Conservation (phyloP, 73 alveolate genomes). For the Symbiodinium pilosum region DNA sequence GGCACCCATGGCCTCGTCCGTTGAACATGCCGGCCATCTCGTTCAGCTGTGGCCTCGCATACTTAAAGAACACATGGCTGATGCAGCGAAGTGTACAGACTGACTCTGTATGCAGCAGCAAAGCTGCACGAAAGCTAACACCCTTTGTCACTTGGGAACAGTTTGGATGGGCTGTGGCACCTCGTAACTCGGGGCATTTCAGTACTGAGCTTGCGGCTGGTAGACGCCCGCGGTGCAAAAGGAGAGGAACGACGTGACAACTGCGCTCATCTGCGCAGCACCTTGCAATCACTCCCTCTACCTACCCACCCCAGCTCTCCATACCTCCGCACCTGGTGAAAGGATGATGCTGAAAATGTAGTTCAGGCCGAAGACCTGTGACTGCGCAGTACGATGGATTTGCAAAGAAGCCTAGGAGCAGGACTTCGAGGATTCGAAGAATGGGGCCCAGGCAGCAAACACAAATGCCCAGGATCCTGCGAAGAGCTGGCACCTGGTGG, state of each 20-base stretch:
- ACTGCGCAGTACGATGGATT: background rate
- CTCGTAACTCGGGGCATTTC: too few relatives aligned
- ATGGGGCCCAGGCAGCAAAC: slow-evolving; percentile 34
- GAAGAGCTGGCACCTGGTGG: slow-evolving; percentile 33
- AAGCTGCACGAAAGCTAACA: too few relatives aligned
- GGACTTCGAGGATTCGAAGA: too few relatives aligned
- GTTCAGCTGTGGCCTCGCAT: slow-evolving; percentile 58
- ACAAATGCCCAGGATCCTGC: slow-evolving; percentile 93
- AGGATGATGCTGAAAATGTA: slow-evolving; percentile 94
- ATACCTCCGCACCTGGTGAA: slow-evolving; percentile 31
- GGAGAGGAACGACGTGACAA: slow-evolving; percentile 86
- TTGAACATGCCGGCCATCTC: slow-evolving; percentile 79
- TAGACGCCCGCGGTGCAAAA: slow-evolving; percentile 91
- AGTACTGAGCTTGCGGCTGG: slow-evolving; percentile 39
- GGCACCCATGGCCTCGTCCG: slow-evolving; percentile 84
- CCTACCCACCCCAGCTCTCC: background rate
- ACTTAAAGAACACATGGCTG: too few relatives aligned
- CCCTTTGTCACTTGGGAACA: too few relatives aligned
- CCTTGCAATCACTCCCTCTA: slow-evolving; percentile 2
- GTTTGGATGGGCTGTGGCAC: too few relatives aligned
- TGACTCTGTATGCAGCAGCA: too few relatives aligned
- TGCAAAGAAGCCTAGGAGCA: background rate
- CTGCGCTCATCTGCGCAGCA: slow-evolving; percentile 86
- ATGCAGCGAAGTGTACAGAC: too few relatives aligned
- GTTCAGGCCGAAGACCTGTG: slow-evolving; percentile 81